Evolutionary conservation across 139 green algal genomes (phyloP).

Genomic region (Bryopsis sp.): DNA sequence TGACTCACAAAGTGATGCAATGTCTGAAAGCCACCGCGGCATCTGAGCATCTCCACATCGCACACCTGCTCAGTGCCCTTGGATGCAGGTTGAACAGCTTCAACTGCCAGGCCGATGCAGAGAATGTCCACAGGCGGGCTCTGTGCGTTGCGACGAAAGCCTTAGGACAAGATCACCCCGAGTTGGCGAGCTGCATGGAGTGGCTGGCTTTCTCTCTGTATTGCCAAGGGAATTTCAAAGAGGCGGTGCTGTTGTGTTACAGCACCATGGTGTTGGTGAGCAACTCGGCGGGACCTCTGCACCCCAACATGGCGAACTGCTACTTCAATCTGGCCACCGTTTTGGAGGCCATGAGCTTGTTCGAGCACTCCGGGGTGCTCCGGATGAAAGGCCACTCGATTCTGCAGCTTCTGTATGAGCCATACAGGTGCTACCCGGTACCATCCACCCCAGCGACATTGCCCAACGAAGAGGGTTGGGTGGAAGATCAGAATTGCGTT

Average conservation of each 20-base stretch:
- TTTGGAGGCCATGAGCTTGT: constrained; percentile 17
- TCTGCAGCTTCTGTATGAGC: constrained; percentile 4
- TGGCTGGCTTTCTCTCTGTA: constrained; percentile 19
- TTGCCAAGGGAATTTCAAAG: constrained; percentile 15
- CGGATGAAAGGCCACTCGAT: constrained; percentile 1
- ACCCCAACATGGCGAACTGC: constrained; percentile 18
- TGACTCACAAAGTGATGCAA: not conserved
- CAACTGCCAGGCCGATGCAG: constrained; percentile 2
- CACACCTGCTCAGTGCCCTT: constrained; percentile 17
- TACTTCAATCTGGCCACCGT: constrained; percentile 18
- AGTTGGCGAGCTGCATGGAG: constrained; percentile 12
- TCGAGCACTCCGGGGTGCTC: constrained; percentile 3
- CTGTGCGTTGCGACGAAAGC: not conserved
- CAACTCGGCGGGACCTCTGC: not conserved
- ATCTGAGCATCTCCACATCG: constrained; percentile 14
- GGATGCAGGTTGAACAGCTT: constrained; percentile 17
- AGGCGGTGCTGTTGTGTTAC: constrained; percentile 20
- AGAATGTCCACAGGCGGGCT: constrained; percentile 11
- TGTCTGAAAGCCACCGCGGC: not conserved
- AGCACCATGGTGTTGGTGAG: constrained; percentile 15
- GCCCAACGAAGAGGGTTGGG: too few species aligned
- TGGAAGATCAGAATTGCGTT: too few species aligned
- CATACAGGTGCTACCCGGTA: too few species aligned
- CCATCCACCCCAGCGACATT: too few species aligned
- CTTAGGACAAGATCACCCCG: constrained; percentile 15